Evolutionary conservation across 2,329 filamentous ascomycete species (phyloP).

Genomic region (Aspergillus flavus): DNA sequence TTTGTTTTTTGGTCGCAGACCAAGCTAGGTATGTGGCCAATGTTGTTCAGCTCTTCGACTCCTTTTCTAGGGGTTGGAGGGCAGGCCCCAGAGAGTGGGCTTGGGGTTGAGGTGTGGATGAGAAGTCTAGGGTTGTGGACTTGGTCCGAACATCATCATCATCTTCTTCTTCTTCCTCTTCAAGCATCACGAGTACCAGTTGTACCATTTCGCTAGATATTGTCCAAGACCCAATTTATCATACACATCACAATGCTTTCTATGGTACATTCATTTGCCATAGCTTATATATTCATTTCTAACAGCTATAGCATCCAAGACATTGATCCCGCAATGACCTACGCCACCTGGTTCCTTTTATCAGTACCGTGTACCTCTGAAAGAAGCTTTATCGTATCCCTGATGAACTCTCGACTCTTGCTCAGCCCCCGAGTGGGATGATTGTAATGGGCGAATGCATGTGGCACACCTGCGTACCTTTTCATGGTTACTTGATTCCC

Average conservation of each 20-base stretch:
- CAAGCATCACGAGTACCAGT: background rate
- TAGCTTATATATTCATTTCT: background rate
- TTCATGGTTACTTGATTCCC: constrained; percentile 32
- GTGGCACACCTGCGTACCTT: constrained; percentile 31
- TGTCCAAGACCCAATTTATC: background rate
- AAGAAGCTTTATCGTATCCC: background rate
- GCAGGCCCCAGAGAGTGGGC: too few species aligned
- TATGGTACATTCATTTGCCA: background rate
- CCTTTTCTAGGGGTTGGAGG: too few species aligned
- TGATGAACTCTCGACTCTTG: constrained; percentile 5
- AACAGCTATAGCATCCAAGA: background rate
- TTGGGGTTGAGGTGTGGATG: too few species aligned
- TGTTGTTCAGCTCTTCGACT: too few species aligned
- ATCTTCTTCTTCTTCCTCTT: background rate
- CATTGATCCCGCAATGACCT: background rate
- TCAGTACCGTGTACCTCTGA: background rate
- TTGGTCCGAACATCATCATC: background rate
- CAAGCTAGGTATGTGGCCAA: too few species aligned
- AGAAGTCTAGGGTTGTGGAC: background rate
- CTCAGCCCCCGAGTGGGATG: background rate
- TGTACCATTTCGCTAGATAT: background rate
- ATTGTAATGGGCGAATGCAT: constrained; percentile 26
- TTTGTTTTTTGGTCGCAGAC: too few species aligned
- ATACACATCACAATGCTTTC: background rate
- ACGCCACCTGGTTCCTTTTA: too few species aligned